Percentiles rank a stretch among this genome's conserved stretches.
These are phyloP conservation scores for Penicillium flavigenum DNA, from an alignment of 495 filamentous ascomycete species.

Conservation along the genomic window DNA sequence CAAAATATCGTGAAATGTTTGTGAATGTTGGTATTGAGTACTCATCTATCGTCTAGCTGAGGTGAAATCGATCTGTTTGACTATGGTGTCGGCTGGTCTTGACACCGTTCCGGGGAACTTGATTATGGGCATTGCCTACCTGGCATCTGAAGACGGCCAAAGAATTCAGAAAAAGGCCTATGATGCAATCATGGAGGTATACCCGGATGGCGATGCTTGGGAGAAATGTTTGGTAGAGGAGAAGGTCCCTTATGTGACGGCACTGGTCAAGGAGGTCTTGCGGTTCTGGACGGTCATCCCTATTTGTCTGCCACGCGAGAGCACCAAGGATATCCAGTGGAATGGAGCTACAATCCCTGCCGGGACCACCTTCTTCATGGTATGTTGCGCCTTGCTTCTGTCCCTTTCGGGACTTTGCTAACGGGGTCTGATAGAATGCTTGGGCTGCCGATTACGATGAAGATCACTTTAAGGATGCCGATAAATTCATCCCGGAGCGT, in stretches of 20 bases:
- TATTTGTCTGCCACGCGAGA: constrained; percentile 65
- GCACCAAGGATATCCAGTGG: constrained; percentile 63
- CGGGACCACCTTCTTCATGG: constrained; percentile 68
- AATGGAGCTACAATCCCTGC: constrained; percentile 59
- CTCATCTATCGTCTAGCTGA: constrained; percentile 46
- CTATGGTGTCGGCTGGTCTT: constrained; percentile 72
- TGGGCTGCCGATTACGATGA: constrained; percentile 70
- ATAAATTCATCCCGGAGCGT: constrained; percentile 61
- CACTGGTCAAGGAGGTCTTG: constrained; percentile 66
- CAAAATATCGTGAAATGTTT: neutral
- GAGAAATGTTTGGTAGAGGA: constrained; percentile 64
- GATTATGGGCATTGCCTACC: constrained; percentile 70
- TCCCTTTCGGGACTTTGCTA: constrained; percentile 6
- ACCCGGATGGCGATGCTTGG: constrained; percentile 65
- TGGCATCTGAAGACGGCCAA: constrained; percentile 60
- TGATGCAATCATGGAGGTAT: constrained; percentile 61
- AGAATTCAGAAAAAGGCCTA: constrained; percentile 63
- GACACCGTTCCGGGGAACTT: constrained; percentile 68
- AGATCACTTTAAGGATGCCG: constrained; percentile 60
- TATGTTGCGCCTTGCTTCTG: constrained; percentile 21
- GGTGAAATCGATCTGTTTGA: constrained; percentile 70
- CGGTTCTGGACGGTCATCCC: constrained; percentile 75
- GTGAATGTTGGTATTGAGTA: neutral
- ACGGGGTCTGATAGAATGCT: constrained; percentile 50
- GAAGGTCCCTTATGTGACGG: constrained; percentile 68